phyloP scores from a whole-genome alignment of 805 yeast genomes.

The Candida ortonii region DNA sequence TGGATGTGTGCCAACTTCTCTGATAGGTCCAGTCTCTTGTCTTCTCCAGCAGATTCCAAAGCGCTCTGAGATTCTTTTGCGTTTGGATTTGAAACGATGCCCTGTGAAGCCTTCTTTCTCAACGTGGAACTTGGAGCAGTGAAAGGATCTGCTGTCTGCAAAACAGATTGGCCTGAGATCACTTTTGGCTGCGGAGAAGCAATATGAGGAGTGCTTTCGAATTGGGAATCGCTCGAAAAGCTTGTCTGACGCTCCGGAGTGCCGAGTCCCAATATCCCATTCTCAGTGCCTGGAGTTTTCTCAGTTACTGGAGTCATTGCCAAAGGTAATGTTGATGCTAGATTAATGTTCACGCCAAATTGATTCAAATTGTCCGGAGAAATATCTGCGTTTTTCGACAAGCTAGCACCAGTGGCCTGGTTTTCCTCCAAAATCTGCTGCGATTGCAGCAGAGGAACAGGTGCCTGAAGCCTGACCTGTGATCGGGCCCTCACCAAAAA shows the following conservation, averaged over 20 bases:
- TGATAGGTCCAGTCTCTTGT: conserved; percentile 2
- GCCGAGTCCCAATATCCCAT: conserved; percentile 15
- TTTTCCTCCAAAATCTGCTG: conserved; percentile 8
- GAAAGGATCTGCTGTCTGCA: not conserved
- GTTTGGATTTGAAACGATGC: not conserved
- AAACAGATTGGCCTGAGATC: conserved; percentile 1
- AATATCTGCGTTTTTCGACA: conserved; percentile 4
- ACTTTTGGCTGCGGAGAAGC: conserved; percentile 11
- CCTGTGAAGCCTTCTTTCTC: too few relatives aligned
- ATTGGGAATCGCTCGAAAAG: conserved; percentile 1
- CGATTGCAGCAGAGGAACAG: conserved; percentile 48
- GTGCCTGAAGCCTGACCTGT: conserved; percentile 69
- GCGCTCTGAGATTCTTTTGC: conserved; percentile 2
- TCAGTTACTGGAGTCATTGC: conserved; percentile 84
- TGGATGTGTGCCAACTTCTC: conserved; percentile 9
- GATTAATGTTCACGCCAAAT: conserved; percentile 55
- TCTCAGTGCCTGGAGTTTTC: conserved; percentile 26
- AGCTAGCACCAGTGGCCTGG: conserved; percentile 2
- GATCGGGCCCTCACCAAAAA: conserved; percentile 43
- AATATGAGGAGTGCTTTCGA: conserved; percentile 2
- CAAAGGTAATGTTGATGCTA: conserved; percentile 59
- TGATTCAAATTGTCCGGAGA: conserved; percentile 27
- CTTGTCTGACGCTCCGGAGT: conserved; percentile 20
- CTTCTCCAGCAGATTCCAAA: too few relatives aligned
- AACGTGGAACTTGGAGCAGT: too few relatives aligned